Conservation (phyloP, 75 land plant genomes). For the Sequoiadendron giganteum region DNA sequence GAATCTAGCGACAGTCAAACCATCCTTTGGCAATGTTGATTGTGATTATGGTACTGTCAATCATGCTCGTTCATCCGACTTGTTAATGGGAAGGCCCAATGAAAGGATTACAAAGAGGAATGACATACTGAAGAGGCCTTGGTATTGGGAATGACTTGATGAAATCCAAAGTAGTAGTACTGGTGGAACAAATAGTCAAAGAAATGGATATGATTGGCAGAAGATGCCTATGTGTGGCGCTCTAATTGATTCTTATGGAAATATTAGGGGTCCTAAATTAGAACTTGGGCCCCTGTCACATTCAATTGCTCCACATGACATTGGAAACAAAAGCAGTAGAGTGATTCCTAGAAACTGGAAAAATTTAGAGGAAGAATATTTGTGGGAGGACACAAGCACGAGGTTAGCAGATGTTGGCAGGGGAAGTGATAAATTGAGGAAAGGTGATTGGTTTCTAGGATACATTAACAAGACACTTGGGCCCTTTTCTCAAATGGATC, state of each 20-base stretch:
- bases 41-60: slow-evolving; percentile 33
- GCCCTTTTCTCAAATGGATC: slow-evolving; percentile 15
- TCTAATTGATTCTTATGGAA: slow-evolving; percentile 35
- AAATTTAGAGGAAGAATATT: slow-evolving; percentile 87
- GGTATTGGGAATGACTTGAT: slow-evolving; percentile 18
- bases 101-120: slow-evolving; percentile 26
- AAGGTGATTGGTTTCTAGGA: slow-evolving; percentile 31
- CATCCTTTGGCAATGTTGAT: slow-evolving; percentile 23
- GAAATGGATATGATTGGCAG: slow-evolving; percentile 54
- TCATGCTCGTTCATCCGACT: slow-evolving; percentile 19
- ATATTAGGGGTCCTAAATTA: slow-evolving; percentile 29
- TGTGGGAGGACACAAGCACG: slow-evolving; percentile 78
- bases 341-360: slow-evolving; percentile 62
- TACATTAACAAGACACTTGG: slow-evolving; percentile 32
- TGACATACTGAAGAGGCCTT: slow-evolving; percentile 29
- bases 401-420: slow-evolving; percentile 26
- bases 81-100: slow-evolving; percentile 24
- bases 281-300: slow-evolving; percentile 19
- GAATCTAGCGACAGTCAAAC: slow-evolving; percentile 30
- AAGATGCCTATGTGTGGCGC: slow-evolving; percentile 11
- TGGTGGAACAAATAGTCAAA: slow-evolving; percentile 22
- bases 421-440: slow-evolving; percentile 17
- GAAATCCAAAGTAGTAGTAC: slow-evolving; percentile 16
- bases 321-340: slow-evolving; percentile 20
- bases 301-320: slow-evolving; percentile 2